Evolutionary conservation across 257 asterid genomes (phyloP).

Genomic region (Perilla frutescens): DNA sequence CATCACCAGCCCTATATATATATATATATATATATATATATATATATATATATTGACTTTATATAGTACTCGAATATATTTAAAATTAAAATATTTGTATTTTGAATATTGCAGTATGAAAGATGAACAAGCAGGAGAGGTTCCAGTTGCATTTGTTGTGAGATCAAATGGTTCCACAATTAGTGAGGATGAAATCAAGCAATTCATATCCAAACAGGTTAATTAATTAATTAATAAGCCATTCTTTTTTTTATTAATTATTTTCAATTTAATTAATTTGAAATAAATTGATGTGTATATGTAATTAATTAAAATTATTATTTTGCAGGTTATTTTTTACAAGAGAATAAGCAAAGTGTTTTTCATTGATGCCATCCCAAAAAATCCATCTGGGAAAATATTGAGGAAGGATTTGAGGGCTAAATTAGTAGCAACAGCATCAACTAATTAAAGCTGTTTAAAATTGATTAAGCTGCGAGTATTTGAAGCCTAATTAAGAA

Average conservation of each 20-base stretch:
- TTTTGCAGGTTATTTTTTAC: slow-evolving; percentile 76
- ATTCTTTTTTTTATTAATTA: not conserved
- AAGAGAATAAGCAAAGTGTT: slow-evolving; percentile 78
- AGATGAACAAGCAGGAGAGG: slow-evolving; percentile 89
- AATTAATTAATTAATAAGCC: not conserved
- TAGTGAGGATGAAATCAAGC: slow-evolving; percentile 81
- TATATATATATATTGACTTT: too few species aligned
- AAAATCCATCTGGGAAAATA: slow-evolving; percentile 90
- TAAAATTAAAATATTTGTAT: too few species aligned
- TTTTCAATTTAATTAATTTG: not conserved
- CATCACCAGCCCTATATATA: too few species aligned
- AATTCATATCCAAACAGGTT: slow-evolving; percentile 62
- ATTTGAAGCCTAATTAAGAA: slow-evolving; percentile 20
- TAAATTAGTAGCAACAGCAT: slow-evolving; percentile 55
- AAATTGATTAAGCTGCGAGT: slow-evolving; percentile 20
- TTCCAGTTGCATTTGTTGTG: slow-evolving; percentile 91
- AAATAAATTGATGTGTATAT: not conserved
- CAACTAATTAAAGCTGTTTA: not conserved
- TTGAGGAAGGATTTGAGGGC: slow-evolving; percentile 91
- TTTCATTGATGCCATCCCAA: slow-evolving; percentile 76
- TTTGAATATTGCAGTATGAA: slow-evolving; percentile 56
- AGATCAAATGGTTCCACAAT: slow-evolving; percentile 63
- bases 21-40: too few species aligned
- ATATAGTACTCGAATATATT: too few species aligned
- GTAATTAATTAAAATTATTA: not conserved